These are phyloP conservation scores for Rhododendron ferrugineum DNA, from an alignment of 148 eudicot species.

Conservation along the genomic window DNA sequence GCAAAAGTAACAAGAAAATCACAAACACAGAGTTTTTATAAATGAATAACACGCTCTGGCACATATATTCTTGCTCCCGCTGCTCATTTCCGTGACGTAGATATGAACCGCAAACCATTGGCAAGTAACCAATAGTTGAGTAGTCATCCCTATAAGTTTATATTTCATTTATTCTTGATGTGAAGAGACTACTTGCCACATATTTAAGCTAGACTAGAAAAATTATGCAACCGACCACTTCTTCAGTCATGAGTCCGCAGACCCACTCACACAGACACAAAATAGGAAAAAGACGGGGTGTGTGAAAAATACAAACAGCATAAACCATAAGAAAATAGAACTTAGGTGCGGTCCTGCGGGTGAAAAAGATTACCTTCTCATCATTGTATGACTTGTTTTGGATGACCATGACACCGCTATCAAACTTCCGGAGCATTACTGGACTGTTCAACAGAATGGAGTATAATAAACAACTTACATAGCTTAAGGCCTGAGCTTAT, in stretches of 20 bases:
- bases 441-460: constrained; percentile 47
- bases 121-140: neutral
- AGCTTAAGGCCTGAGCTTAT: neutral
- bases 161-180: neutral
- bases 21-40: neutral
- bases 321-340: neutral
- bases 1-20: neutral
- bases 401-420: constrained; percentile 93
- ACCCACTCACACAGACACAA: neutral
- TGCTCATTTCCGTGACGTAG: neutral
- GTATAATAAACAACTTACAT: constrained; percentile 1
- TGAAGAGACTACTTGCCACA: neutral
- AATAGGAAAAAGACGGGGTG: neutral
- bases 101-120: neutral
- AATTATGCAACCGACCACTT: neutral
- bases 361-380: constrained; percentile 56
- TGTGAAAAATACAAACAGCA: neutral
- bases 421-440: constrained; percentile 86
- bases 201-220: neutral
- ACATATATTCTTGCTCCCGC: neutral
- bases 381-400: constrained; percentile 88
- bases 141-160: neutral
- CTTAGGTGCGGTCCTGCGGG: too few species aligned
- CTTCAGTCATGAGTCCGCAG: neutral
- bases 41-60: neutral